Base-by-base conservation (phyloP, 257 asterid genomes). In the Haberlea rhodopensis region DNA sequence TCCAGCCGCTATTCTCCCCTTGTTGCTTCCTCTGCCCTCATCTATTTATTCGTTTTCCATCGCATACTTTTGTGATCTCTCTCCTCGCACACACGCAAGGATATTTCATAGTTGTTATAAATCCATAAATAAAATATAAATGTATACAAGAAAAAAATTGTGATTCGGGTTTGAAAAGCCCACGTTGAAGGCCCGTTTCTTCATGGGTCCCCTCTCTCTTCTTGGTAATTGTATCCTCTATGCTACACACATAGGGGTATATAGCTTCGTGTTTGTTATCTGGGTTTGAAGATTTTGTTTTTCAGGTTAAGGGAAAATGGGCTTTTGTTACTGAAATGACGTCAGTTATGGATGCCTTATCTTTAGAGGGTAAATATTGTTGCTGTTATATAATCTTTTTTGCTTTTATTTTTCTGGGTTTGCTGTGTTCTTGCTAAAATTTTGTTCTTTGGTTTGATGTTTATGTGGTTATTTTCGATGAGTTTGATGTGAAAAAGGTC, bases 311-410 rank as follows among this genome's bases (percentile, higher is more conserved):
- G 49, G 49, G 5, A 40, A 40, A 13, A 13, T 40, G 7, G 49
- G 49, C 7, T 40, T 15, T 40, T 40, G 6, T 40, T 40, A 40
- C 15, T 40, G 49, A 40, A 15, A 19, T 7, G 19, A 40, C 52
- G 26, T 37, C 54, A 54, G 24, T 46, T 59, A 82, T 82, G 87
- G 85, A 74, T 31, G 19, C 60, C 58, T 71, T 80, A 68, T 79
- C 79, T 26, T 72, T 77, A 43, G 81, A 76, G 67, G 87, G 87
- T 82, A 82, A 73, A 60, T 43, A 70, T 60, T 73, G 70, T 23
- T 19, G 8, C 65, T 63, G 63, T 64, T 57, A 45, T 37, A 6
- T 37, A 52, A 5, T 60, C 8, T 31, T 26, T 8, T 19, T 56
- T 37, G 46, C 15, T 11, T 26, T 54, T 58, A 51, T 61, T 62